Conservation (phyloP, 148 eudicot species). For the Chenopodium suecicum region DNA sequence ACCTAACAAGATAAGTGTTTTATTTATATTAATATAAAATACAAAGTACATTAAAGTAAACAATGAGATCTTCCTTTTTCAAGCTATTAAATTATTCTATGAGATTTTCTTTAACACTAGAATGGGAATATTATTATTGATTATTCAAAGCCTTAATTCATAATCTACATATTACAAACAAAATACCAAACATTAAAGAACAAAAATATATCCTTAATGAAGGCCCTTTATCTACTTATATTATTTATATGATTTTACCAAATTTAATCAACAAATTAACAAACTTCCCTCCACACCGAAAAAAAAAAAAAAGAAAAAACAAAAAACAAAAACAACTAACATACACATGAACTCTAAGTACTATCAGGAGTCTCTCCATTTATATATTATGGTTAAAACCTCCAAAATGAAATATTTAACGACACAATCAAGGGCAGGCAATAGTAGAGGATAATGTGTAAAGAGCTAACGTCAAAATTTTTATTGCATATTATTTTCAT, state of each 20-base stretch:
- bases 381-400: background rate
- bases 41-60: no score
- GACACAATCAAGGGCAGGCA: background rate
- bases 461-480: background rate
- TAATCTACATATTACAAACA: background rate
- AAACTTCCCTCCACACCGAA: constrained; percentile 2
- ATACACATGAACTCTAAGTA: background rate
- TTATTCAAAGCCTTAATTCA: background rate
- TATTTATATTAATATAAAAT: no score
- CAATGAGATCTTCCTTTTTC: background rate
- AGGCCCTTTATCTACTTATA: background rate
- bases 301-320: constrained; percentile 9
- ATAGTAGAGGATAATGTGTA: background rate
- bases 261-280: constrained; percentile 28
- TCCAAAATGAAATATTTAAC: background rate
- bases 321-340: background rate
- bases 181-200: constrained; percentile 14
- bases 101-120: background rate
- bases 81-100: background rate
- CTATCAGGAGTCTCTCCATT: background rate
- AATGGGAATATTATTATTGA: background rate
- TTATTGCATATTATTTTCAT: constrained; percentile 14
- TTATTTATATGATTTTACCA: background rate
- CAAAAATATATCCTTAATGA: constrained; percentile 14
- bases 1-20: no score